Evolutionary conservation across 2,329 filamentous ascomycete genomes (phyloP).

Genomic region (Aureobasidium sp.): DNA sequence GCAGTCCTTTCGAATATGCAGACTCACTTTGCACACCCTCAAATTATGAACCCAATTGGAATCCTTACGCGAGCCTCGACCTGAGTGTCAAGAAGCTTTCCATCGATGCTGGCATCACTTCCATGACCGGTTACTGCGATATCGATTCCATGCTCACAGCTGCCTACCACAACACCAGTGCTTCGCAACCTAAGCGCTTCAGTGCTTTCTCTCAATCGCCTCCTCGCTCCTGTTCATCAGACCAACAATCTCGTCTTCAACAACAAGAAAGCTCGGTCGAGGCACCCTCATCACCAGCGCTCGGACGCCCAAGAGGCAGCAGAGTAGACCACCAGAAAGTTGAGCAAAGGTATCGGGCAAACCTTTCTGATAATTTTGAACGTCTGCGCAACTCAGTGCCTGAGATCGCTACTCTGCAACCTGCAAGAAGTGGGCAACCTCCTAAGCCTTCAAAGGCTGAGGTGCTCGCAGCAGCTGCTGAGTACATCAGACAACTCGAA

Average conservation of each 20-base stretch:
- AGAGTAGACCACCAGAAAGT: constrained; percentile 1
- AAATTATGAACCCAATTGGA: background rate
- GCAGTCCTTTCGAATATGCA: constrained; percentile 13
- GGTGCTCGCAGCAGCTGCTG: constrained; percentile 3
- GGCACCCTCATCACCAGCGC: background rate
- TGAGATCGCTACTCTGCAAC: constrained; percentile 1
- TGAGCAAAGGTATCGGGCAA: constrained; percentile 13
- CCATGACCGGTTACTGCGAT: constrained; percentile 14
- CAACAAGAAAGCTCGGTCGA: background rate
- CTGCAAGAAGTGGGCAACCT: constrained; percentile 2
- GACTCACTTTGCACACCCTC: constrained; percentile 4
- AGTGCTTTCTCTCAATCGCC: background rate
- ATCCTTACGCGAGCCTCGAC: constrained; percentile 2
- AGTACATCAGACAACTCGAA: constrained; percentile 12
- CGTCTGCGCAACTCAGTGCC: background rate
- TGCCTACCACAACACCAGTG: constrained; percentile 5
- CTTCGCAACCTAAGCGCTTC: constrained; percentile 8
- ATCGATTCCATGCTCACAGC: constrained; percentile 9
- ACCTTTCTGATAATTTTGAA: constrained; percentile 1
- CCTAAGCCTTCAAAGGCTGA: constrained; percentile 8
- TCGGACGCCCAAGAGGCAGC: background rate
- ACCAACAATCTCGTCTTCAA: background rate
- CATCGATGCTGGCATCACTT: constrained; percentile 7
- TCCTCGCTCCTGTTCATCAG: background rate
- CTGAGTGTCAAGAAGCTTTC: background rate